Evolutionary conservation across 148 eudicot genomes (phyloP).

Genomic region (Rhododendron griersonianum): DNA sequence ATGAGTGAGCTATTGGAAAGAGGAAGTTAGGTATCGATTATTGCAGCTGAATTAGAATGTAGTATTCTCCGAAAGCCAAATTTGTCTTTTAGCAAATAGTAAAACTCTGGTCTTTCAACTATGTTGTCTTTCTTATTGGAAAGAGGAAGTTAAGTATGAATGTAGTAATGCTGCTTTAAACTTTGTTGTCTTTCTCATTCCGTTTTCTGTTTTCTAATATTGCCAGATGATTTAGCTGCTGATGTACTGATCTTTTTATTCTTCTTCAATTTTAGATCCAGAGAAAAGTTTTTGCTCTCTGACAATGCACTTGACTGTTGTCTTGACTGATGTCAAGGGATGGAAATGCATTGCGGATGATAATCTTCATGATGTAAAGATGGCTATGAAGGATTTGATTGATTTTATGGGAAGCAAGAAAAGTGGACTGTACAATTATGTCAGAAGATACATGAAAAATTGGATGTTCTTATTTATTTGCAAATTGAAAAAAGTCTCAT

Average conservation of each 20-base stretch:
- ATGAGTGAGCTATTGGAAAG: not conserved
- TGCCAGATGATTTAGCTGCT: conserved; percentile 7
- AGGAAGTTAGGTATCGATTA: not conserved
- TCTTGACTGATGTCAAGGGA: conserved; percentile 64
- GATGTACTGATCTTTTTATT: not conserved
- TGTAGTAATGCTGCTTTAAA: not conserved
- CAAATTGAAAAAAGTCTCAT: too few relatives aligned
- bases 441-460: too few relatives aligned
- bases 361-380: conserved; percentile 30
- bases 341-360: conserved; percentile 66
- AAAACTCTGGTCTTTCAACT: not conserved
- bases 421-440: too few relatives aligned
- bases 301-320: conserved; percentile 63
- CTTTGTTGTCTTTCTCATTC: not conserved
- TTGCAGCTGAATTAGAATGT: not conserved
- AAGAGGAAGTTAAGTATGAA: not conserved
- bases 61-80: not conserved
- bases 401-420: too few relatives aligned
- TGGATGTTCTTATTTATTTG: too few relatives aligned
- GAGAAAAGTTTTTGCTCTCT: conserved; percentile 57
- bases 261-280: conserved; percentile 46
- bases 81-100: not conserved
- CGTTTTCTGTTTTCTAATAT: not conserved
- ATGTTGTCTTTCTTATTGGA: too few relatives aligned
- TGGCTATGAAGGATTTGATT: too few relatives aligned